phyloP scores from a whole-genome alignment of 371 early-diverging fungal species.

The Syncephalastrum racemosum region DNA sequence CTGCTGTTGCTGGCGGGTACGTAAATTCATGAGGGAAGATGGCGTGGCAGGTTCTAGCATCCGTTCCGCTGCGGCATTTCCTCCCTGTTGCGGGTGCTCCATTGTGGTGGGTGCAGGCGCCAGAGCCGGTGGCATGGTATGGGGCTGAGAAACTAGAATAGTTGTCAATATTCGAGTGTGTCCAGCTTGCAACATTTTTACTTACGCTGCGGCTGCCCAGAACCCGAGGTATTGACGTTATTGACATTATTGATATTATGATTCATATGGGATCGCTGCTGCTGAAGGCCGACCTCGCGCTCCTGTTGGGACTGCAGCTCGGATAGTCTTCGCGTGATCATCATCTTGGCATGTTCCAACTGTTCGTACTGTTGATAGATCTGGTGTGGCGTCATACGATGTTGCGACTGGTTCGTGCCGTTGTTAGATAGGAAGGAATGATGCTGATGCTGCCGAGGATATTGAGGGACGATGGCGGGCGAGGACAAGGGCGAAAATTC shows the following conservation, averaged over 20 bases:
- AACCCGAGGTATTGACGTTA: constrained; percentile 4
- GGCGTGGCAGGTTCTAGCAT: constrained; percentile 62
- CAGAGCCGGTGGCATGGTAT: constrained; percentile 11
- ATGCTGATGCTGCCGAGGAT: constrained; percentile 8
- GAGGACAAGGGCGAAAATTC: constrained; percentile 63
- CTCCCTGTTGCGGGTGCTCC: too few species aligned
- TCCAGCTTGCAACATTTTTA: background rate
- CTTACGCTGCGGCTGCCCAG: background rate
- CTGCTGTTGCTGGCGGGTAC: constrained; percentile 9
- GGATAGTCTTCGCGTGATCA: constrained; percentile 38
- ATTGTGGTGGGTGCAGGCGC: too few species aligned
- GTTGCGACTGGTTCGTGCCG: background rate
- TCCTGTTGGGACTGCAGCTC: constrained; percentile 32
- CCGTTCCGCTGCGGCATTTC: too few species aligned
- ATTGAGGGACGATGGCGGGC: constrained; percentile 56
- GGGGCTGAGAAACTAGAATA: background rate
- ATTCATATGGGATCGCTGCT: constrained; percentile 6
- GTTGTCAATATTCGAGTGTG: too few species aligned
- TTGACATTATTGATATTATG: background rate
- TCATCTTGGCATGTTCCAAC: constrained; percentile 35
- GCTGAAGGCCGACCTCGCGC: background rate
- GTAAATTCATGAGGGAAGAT: constrained; percentile 55
- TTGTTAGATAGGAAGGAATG: constrained; percentile 3
- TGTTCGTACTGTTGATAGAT: constrained; percentile 46
- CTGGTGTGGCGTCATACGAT: constrained; percentile 27